Conservation (phyloP, 768 basidiomycete species). For the Boletus reticulatus region DNA sequence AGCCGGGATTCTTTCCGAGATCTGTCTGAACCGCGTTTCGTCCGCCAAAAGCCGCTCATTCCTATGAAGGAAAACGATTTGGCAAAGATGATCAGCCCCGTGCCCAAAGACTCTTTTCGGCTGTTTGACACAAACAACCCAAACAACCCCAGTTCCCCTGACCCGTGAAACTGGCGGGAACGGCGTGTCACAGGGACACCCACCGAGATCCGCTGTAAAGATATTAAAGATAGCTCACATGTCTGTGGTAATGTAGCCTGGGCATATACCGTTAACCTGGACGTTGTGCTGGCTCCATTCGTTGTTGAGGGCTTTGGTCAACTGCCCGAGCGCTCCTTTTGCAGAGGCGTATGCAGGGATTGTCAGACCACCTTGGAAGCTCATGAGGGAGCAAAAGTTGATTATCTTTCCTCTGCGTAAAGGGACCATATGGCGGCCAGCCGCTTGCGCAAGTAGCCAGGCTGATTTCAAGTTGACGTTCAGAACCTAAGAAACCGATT, state of each 20-base stretch:
- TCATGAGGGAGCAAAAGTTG: conserved; percentile 57
- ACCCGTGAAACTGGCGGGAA: background rate
- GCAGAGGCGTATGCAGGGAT: conserved; percentile 91
- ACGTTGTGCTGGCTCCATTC: conserved; percentile 91
- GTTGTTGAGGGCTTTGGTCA: conserved; percentile 89
- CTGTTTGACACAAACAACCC: conserved; percentile 3
- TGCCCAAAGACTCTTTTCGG: background rate
- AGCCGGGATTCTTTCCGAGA: conserved; percentile 69
- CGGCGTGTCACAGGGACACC: conserved; percentile 4
- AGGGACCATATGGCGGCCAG: conserved; percentile 87
- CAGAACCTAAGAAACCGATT: conserved; percentile 54
- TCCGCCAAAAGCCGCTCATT: conserved; percentile 64
- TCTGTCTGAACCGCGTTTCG: conserved; percentile 59
- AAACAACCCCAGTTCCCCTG: conserved; percentile 8
- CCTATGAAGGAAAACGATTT: conserved; percentile 37
- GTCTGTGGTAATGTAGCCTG: conserved; percentile 87
- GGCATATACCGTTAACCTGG: conserved; percentile 85
- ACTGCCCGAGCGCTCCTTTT: conserved; percentile 81
- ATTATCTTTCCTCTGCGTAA: conserved; percentile 69
- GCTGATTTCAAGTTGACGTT: conserved; percentile 86
- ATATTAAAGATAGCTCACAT: conserved; percentile 51
- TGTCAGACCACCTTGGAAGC: conserved; percentile 58
- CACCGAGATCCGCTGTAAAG: conserved; percentile 1
- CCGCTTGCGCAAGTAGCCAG: conserved; percentile 82
- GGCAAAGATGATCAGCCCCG: conserved; percentile 8